Evolutionary conservation across 306 rosid genomes (phyloP).

Genomic region (Quercus glauca): DNA sequence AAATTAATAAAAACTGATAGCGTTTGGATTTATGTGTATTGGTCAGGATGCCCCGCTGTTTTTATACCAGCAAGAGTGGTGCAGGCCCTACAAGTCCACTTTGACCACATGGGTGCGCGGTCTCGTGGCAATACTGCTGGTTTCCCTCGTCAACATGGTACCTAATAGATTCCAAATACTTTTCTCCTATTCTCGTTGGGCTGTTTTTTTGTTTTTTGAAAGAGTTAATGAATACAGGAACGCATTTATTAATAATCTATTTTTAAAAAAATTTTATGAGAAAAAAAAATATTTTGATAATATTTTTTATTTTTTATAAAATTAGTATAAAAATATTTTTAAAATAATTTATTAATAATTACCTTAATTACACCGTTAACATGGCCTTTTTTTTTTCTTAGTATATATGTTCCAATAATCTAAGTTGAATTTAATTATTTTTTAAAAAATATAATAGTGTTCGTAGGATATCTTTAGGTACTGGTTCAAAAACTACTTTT

Average conservation of each 20-base stretch:
- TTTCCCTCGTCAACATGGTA: constrained; percentile 53
- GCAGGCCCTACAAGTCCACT: constrained; percentile 83
- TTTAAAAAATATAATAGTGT: too few relatives aligned
- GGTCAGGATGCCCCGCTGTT: constrained; percentile 55
- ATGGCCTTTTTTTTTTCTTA: too few relatives aligned
- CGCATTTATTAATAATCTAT: too few relatives aligned
- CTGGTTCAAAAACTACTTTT: too few relatives aligned
- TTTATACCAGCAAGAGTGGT: constrained; percentile 86
- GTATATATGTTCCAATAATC: too few relatives aligned
- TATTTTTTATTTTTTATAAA: too few relatives aligned
- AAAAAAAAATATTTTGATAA: too few relatives aligned
- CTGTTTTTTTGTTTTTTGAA: background rate
- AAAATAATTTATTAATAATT: too few relatives aligned
- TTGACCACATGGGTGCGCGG: constrained; percentile 57
- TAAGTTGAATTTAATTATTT: too few relatives aligned
- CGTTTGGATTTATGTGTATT: background rate
- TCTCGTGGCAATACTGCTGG: constrained; percentile 42
- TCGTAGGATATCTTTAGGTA: rapidly evolving
- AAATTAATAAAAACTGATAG: background rate
- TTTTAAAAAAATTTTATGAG: too few relatives aligned
- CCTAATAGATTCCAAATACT: background rate
- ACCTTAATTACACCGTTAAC: rapidly evolving
- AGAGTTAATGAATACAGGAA: too few relatives aligned
- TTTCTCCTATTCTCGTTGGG: background rate
- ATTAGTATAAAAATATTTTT: rapidly evolving